Evolutionary conservation across 331 rosid species (phyloP).

Genomic region (Malus hybrid): DNA sequence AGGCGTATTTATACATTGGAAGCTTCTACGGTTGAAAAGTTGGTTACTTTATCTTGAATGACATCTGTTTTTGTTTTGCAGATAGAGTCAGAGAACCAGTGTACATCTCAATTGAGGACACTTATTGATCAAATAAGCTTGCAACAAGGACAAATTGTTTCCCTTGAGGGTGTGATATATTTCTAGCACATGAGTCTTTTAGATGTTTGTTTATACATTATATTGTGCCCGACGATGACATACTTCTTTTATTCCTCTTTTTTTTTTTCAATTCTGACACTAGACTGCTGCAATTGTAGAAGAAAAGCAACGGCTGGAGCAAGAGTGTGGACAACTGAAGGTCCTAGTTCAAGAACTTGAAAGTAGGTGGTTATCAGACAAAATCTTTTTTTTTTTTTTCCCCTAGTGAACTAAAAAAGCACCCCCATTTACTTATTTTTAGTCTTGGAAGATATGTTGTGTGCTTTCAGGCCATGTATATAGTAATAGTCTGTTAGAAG

Average conservation of each 20-base stretch:
- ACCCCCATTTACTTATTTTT: neutral
- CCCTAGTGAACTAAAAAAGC: neutral
- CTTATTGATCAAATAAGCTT: conserved; percentile 81
- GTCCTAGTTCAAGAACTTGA: conserved; percentile 74
- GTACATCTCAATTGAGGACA: conserved; percentile 64
- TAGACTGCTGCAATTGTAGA: conserved; percentile 37
- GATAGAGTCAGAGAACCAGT: conserved; percentile 75
- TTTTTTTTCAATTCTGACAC: conserved; percentile 10
- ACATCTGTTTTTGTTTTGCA: conserved; percentile 24
- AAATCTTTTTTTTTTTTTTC: too few species aligned
- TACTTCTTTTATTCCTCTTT: too few species aligned
- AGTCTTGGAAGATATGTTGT: neutral
- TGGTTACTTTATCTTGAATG: neutral
- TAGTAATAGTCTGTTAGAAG: neutral
- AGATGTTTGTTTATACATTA: neutral
- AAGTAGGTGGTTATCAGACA: conserved; percentile 43
- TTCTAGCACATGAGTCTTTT: neutral
- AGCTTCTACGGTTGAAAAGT: neutral
- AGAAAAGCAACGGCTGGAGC: conserved; percentile 49
- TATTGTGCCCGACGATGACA: neutral
- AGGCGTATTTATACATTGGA: neutral
- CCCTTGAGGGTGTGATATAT: conserved; percentile 59
- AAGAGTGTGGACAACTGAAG: conserved; percentile 59
- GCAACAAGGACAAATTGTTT: conserved; percentile 75
- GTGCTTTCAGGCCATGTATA: neutral